Evolutionary conservation across 1,139 yeast genomes (phyloP).

Genomic region (Yamadazyma triangularis): DNA sequence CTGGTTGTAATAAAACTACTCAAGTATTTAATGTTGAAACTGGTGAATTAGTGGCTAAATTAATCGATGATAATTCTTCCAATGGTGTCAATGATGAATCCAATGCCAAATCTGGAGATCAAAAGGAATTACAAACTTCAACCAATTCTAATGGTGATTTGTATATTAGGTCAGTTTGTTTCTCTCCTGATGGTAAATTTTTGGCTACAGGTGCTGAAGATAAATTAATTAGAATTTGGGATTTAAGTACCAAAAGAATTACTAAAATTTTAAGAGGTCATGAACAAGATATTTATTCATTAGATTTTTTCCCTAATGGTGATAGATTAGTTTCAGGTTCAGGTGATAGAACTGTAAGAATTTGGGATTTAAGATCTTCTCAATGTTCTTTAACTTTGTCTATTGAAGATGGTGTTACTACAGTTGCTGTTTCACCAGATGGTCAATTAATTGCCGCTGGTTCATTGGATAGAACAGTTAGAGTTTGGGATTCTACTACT

Average conservation of each 20-base stretch:
- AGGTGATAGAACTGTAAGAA: slow-evolving; percentile 94
- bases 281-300: slow-evolving; percentile 95
- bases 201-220: slow-evolving; percentile 99
- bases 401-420: slow-evolving; percentile 96
- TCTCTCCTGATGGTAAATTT: slow-evolving; percentile 93
- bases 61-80: slow-evolving; percentile 72
- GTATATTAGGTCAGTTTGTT: slow-evolving; percentile 92
- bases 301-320: slow-evolving; percentile 95
- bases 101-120: slow-evolving; percentile 20
- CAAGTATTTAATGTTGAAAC: slow-evolving; percentile 91
- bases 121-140: slow-evolving; percentile 21
- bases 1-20: slow-evolving; percentile 95
- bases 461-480: slow-evolving; percentile 88
- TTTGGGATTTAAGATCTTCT: slow-evolving; percentile 93
- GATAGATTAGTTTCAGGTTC: slow-evolving; percentile 92
- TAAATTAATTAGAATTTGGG: slow-evolving; percentile 96
- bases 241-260: slow-evolving; percentile 79
- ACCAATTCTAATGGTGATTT: slow-evolving; percentile 63
- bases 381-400: slow-evolving; percentile 86
- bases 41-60: slow-evolving; percentile 83
- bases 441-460: slow-evolving; percentile 96
- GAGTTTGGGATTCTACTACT: slow-evolving; percentile 96
- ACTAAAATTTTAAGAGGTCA: slow-evolving; percentile 89
- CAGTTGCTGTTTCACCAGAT: slow-evolving; percentile 96
- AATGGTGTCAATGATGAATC: slow-evolving; percentile 32